Percentiles rank a stretch among this genome's conserved stretches.
phyloP scores from a whole-genome alignment of 768 basidiomycete species.

The Rhodocollybia butyracea region DNA sequence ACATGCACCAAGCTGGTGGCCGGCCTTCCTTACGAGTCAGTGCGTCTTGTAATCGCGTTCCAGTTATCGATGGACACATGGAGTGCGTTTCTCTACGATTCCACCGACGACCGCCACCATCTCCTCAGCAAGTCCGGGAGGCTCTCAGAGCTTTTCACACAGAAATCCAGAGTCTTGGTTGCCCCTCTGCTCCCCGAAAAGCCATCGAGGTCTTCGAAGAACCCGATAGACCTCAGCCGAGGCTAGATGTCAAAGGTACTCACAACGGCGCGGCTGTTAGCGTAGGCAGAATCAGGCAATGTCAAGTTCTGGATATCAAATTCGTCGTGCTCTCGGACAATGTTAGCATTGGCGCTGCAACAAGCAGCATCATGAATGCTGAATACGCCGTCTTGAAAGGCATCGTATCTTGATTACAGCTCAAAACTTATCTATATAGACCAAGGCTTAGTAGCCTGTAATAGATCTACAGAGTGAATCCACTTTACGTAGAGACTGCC shows the following conservation, averaged over 20 bases:
- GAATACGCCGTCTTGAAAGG: slow-evolving; percentile 89
- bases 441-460: not conserved
- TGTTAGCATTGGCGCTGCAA: slow-evolving; percentile 94
- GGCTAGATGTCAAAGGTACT: slow-evolving; percentile 77
- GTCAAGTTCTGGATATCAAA: slow-evolving; percentile 91
- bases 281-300: slow-evolving; percentile 89
- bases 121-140: slow-evolving; percentile 82
- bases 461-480: not conserved
- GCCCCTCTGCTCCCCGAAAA: slow-evolving; percentile 82
- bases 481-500: too few relatives aligned
- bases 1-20: slow-evolving; percentile 60
- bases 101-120: slow-evolving; percentile 72
- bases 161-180: slow-evolving; percentile 69
- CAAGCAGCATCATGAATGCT: slow-evolving; percentile 95
- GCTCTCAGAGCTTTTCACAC: slow-evolving; percentile 73
- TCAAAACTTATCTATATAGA: not conserved
- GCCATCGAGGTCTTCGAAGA: slow-evolving; percentile 92
- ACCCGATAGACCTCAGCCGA: slow-evolving; percentile 89
- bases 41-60: slow-evolving; percentile 91
- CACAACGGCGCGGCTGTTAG: slow-evolving; percentile 90
- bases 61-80: slow-evolving; percentile 94
- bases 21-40: slow-evolving; percentile 82
- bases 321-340: slow-evolving; percentile 93
- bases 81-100: slow-evolving; percentile 90
- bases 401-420: slow-evolving; percentile 16